Percentiles rank a stretch among this genome's conserved stretches.
Evolutionary conservation across 2,329 filamentous ascomycete genomes (phyloP).

Genomic region (Talaromyces albobiverticillius): DNA sequence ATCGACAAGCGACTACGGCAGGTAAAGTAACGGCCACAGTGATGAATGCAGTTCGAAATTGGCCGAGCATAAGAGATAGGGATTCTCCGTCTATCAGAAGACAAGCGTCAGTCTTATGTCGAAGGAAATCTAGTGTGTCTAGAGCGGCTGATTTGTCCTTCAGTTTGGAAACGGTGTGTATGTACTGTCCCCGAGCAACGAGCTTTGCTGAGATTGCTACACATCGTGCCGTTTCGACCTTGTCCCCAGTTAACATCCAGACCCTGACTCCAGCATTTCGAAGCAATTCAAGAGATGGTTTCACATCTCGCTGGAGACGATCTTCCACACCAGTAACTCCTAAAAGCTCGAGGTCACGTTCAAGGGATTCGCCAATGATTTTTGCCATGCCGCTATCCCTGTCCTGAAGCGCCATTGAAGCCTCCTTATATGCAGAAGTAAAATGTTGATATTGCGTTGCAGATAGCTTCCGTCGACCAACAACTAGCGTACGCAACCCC

Average conservation of each 20-base stretch:
- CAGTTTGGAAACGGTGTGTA: slow-evolving; percentile 85
- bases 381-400: slow-evolving; percentile 79
- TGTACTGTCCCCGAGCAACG: slow-evolving; percentile 89
- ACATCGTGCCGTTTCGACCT: slow-evolving; percentile 94
- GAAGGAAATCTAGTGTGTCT: slow-evolving; percentile 83
- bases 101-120: slow-evolving; percentile 80
- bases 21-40: slow-evolving; percentile 82
- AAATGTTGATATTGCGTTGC: slow-evolving; percentile 78
- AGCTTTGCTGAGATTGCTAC: slow-evolving; percentile 94
- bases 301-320: slow-evolving; percentile 92
- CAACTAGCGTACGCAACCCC: slow-evolving; percentile 87
- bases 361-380: slow-evolving; percentile 76
- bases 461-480: slow-evolving; percentile 86
- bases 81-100: slow-evolving; percentile 95
- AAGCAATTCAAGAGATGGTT: slow-evolving; percentile 87
- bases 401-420: slow-evolving; percentile 73
- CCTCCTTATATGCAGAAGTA: slow-evolving; percentile 68
- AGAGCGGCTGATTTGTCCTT: slow-evolving; percentile 80
- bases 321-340: slow-evolving; percentile 99
- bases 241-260: slow-evolving; percentile 99
- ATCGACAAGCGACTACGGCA: slow-evolving; percentile 92
- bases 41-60: slow-evolving; percentile 84
- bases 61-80: slow-evolving; percentile 73
- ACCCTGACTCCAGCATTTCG: slow-evolving; percentile 98
- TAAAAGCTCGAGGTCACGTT: slow-evolving; percentile 83